Base-by-base conservation (phyloP, 1,284 basidiomycete species). In the Boletus hoseneyae region DNA sequence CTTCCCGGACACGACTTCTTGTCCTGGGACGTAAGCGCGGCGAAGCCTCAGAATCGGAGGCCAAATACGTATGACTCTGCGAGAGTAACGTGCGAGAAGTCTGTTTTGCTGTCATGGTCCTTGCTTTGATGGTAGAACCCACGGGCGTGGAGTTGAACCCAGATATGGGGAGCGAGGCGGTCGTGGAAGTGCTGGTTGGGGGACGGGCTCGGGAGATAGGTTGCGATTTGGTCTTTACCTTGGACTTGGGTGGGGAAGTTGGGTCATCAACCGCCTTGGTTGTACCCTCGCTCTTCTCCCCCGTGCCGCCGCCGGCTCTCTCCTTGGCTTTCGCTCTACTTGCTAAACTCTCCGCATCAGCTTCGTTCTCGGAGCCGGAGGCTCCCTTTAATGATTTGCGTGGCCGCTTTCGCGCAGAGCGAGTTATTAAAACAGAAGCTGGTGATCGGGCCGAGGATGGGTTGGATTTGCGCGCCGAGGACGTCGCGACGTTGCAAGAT, bases 21-120 rank as follows among this genome's bases (percentile, higher is more conserved):
- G 61, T 69, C 48, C 60, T 60, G 5, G 55, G 61, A 25, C 48
- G 56, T 1, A 42, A 47, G n/a, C 13, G 55, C 3, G 48, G 53
- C 11, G 55, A 56, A 5, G 38, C 51, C 13, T 68, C 66, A 0
- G 64, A 68, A 47, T 68, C 63, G 0, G 65, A 64, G 3, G 45
- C 49, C 1, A 35, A 33, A 29, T 54, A 55, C 0, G 38, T 51
- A 8, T 52, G 54, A 42, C 56, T 60, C 42, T 63, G 64, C 15
- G 58, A 66, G 30, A 57, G 33, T 2, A 62, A 30, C 25, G 54
- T 60, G 47, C 51, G 60, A 16, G 65, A 61, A 3, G 39, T 53
- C 40, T 45, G 55, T 30, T 57, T 63, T 23, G 27, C 9, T 2
- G 41, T 0, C 3, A 33, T 42, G 5, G 43, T 16, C 48, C 12